Conservation (phyloP, 73 alveolate species). For the Symbiodinium natans region DNA sequence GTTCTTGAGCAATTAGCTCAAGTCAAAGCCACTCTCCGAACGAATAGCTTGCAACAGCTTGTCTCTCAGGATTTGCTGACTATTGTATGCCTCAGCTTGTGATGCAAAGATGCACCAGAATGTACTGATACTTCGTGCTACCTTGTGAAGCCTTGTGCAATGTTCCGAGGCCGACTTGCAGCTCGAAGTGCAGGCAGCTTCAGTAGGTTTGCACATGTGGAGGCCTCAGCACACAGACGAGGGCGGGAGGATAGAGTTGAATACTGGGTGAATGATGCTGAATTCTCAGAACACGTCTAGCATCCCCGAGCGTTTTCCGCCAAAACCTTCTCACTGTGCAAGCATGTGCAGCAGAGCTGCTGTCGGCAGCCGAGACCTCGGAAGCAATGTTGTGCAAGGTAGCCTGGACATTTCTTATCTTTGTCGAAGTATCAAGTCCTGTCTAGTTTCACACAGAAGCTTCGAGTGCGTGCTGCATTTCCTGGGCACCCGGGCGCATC, state of each 20-base stretch:
- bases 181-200: constrained; percentile 51
- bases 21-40: constrained; percentile 80
- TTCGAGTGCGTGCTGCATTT: too few species aligned
- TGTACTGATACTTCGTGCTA: too few species aligned
- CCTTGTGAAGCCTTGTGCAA: too few species aligned
- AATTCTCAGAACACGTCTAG: too few species aligned
- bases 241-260: background rate
- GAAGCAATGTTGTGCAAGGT: background rate
- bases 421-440: too few species aligned
- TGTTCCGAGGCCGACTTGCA: background rate
- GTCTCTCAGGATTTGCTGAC: constrained; percentile 46
- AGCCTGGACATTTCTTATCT: too few species aligned
- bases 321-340: too few species aligned
- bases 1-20: constrained; percentile 38
- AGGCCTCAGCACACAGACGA: constrained; percentile 3
- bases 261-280: background rate
- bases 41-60: constrained; percentile 81
- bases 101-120: too few species aligned
- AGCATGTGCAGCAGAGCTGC: constrained; percentile 19
- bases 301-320: too few species aligned
- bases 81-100: constrained; percentile 18
- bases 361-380: constrained; percentile 75
- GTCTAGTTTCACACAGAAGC: too few species aligned
- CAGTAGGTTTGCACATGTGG: constrained; percentile 78
- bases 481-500: constrained; percentile 21